phyloP scores from a whole-genome alignment of 371 early-diverging fungal species.

The Mucor saturninus region DNA sequence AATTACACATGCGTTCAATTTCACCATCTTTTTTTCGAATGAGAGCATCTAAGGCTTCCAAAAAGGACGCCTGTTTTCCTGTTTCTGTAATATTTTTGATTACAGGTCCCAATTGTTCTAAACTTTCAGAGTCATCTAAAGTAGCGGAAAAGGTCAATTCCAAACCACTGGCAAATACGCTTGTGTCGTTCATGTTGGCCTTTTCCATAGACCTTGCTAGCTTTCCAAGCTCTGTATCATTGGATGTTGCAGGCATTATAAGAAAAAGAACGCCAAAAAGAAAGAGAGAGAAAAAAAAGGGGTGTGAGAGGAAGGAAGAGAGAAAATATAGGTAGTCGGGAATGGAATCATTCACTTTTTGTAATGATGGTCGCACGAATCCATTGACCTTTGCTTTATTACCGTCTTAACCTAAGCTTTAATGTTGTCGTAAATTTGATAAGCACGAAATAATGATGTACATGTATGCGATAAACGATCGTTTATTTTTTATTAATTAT shows the following conservation, averaged over 20 bases:
- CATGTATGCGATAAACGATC: too few relatives aligned
- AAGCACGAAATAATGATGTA: too few relatives aligned
- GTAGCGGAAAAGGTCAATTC: conserved; percentile 50
- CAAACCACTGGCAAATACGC: conserved; percentile 27
- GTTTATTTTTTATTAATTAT: too few relatives aligned
- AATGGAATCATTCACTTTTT: too few relatives aligned
- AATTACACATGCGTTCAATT: conserved; percentile 96
- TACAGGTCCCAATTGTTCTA: conserved; percentile 87
- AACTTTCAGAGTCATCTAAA: conserved; percentile 67
- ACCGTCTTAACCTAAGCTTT: too few relatives aligned
- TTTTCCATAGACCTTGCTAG: conserved; percentile 14
- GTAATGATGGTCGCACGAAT: too few relatives aligned
- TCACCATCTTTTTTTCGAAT: conserved; percentile 92
- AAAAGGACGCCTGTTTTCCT: conserved; percentile 84
- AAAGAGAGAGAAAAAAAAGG: too few relatives aligned
- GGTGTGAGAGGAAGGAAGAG: too few relatives aligned
- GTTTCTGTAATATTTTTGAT: conserved; percentile 91
- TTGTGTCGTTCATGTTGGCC: conserved; percentile 20
- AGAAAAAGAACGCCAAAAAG: too few relatives aligned
- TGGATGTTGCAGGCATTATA: background rate
- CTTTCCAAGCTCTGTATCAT: conserved; percentile 10
- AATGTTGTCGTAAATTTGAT: too few relatives aligned
- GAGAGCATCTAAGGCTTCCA: conserved; percentile 83
- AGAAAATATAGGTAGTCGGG: too few relatives aligned
- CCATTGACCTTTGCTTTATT: too few relatives aligned